Conservation (phyloP, 140 eudicot genomes). For the Anethum foeniculum region DNA sequence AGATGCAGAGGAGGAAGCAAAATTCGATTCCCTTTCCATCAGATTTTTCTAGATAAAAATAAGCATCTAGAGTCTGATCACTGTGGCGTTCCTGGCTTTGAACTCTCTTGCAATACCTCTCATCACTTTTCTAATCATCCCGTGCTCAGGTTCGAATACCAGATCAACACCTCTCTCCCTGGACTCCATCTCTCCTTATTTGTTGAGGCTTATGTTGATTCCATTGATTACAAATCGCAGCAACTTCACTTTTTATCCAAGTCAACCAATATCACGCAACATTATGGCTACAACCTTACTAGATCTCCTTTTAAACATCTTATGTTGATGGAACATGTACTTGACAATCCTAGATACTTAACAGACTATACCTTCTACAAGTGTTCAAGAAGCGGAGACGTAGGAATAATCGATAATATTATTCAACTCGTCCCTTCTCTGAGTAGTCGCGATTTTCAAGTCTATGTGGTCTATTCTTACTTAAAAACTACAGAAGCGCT, state of each 20-base stretch:
- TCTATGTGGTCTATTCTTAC: background rate
- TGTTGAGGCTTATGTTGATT: background rate
- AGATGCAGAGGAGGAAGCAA: background rate
- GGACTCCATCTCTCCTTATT: background rate
- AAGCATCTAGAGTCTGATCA: background rate
- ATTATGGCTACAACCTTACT: background rate
- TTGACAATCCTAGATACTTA: background rate
- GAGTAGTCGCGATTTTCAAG: background rate
- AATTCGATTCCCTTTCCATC: background rate
- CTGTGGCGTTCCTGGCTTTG: no score
- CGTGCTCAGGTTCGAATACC: background rate
- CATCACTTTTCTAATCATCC: no score
- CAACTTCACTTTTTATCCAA: background rate
- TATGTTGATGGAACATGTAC: background rate
- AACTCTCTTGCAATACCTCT: no score
- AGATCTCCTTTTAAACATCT: background rate
- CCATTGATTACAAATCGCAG: background rate
- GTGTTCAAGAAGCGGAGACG: background rate
- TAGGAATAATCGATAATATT: background rate
- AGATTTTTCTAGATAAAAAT: background rate
- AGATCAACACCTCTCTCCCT: background rate
- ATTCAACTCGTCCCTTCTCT: background rate
- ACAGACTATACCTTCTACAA: constrained; percentile 4
- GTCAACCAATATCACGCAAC: background rate
- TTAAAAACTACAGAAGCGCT: background rate